These are phyloP conservation scores for Beauveria sp. DNA, from an alignment of 2,329 filamentous ascomycete species.

Conservation along the genomic window DNA sequence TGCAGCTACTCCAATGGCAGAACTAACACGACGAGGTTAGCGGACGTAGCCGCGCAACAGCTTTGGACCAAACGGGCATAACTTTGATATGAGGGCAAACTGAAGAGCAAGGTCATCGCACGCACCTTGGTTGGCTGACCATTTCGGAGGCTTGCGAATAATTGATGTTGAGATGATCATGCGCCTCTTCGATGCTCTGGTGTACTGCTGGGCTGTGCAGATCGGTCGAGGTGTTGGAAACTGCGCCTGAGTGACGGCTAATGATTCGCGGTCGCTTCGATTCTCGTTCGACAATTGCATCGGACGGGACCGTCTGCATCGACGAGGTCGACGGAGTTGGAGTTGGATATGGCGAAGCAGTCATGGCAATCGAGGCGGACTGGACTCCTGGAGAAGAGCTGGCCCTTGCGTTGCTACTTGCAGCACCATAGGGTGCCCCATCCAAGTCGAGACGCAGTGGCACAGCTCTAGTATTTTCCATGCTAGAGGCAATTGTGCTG, in stretches of 20 bases:
- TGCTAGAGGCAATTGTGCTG: neutral
- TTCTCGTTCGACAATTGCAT: neutral
- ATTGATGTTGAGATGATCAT: neutral
- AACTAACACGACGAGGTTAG: neutral
- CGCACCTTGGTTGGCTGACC: constrained; percentile 1
- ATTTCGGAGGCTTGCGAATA: neutral
- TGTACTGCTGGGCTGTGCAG: neutral
- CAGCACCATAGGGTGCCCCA: neutral
- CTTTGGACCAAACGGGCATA: too few relatives aligned
- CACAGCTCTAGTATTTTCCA: neutral
- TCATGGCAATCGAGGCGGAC: neutral
- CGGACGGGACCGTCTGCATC: neutral
- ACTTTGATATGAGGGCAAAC: too few relatives aligned
- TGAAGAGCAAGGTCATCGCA: neutral
- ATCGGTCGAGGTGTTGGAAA: neutral
- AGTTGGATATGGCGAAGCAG: neutral
- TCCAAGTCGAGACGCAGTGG: neutral
- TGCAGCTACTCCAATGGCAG: neutral
- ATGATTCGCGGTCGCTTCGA: neutral
- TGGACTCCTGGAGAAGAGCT: neutral
- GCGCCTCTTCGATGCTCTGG: neutral
- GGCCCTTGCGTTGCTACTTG: neutral
- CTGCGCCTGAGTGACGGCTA: neutral
- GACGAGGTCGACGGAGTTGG: neutral
- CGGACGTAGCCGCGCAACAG: neutral